Evolutionary conservation across 1,139 yeast genomes (phyloP), one percentile per base, ranked within the genome.

Genomic region (Yamadazyma trypodendri): DNA sequence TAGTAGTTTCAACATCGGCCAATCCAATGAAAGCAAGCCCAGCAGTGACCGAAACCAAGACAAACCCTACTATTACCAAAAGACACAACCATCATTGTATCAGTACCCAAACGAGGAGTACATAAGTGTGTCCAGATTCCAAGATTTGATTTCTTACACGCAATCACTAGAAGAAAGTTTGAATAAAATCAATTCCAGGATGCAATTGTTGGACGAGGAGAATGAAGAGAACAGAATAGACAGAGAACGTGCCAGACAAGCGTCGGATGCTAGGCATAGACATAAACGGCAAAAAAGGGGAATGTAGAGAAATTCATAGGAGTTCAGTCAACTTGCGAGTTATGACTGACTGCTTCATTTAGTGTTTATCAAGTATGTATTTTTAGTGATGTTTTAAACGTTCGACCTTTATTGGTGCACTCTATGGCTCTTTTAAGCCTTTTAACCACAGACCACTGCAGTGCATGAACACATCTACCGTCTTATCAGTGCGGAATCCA

Each of bases 131-230:
- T 52, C 58, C 2, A 54, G 55, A 40, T 67, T 66, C 43, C 65
- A 64, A 37, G 68, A 65, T 35, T 54, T 67, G 35, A 61, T 64
- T 17, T 49, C 53, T 8, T 65, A 65, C 42, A 63, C 72, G 3
- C 62, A 60, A 25, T 48, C 59, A 1, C 49, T 67, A 18, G 68
- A 66, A 43, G 60, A 58, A 17, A 57, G 50, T 36, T 44, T 67
- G 39, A 43, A 43, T 25, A 48, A 42, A 18, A 59, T 67, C 53
- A 64, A 61, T 36, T 37, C 40, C n/a, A 30, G 56, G 21, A 42
- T 54, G 13, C 45, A 45, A 30, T 13, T 33, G 9, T 38, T 48
- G 20, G 52, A 49, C 32, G 50, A 45, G 33, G 52, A 49, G 25
- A 44, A 37, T 40, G 52, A 48, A 6, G 52, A 49, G 33, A 45